Conservation (phyloP, 2,329 filamentous ascomycete species). For the Hypoxylon sp. region DNA sequence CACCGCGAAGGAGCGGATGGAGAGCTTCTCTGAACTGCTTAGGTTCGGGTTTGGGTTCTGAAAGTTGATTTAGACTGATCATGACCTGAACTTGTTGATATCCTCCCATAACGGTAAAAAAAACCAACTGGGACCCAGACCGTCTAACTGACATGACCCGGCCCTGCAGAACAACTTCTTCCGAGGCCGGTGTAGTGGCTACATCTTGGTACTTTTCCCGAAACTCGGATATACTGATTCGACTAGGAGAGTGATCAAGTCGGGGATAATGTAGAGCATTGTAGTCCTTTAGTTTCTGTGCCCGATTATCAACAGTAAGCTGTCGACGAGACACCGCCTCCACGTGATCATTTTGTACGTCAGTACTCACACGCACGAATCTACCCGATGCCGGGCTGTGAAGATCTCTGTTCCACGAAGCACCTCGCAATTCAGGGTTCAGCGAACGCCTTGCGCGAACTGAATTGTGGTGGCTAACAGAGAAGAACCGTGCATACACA, state of each 20-base stretch:
- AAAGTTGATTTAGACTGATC: slow-evolving; percentile 70
- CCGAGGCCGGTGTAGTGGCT: slow-evolving; percentile 38
- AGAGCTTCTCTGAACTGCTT: slow-evolving; percentile 69
- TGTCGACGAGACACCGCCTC: slow-evolving; percentile 27
- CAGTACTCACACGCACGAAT: not conserved
- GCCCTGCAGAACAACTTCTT: slow-evolving; percentile 51
- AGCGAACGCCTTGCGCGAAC: slow-evolving; percentile 47
- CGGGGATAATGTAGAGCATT: slow-evolving; percentile 69
- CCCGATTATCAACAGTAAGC: slow-evolving; percentile 50
- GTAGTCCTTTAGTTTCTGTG: slow-evolving; percentile 64
- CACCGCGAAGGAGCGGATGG: slow-evolving; percentile 79
- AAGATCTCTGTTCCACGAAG: slow-evolving; percentile 36
- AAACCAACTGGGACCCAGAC: slow-evolving; percentile 79
- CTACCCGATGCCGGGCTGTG: slow-evolving; percentile 26
- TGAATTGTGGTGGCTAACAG: slow-evolving; percentile 47
- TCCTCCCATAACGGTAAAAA: slow-evolving; percentile 83
- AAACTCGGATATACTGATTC: slow-evolving; percentile 56
- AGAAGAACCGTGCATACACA: slow-evolving; percentile 64
- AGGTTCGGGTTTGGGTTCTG: slow-evolving; percentile 52
- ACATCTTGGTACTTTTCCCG: slow-evolving; percentile 50
- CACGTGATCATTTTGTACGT: slow-evolving; percentile 16
- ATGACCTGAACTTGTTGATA: slow-evolving; percentile 80
- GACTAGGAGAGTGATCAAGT: slow-evolving; percentile 50
- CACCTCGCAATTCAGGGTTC: slow-evolving; percentile 27
- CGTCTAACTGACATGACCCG: slow-evolving; percentile 49